A percentile compares a stretch with the other conserved stretches of the same genome.
Conservation (phyloP, 1,284 basidiomycete species). For the Phellopilus nigrolimitatus region DNA sequence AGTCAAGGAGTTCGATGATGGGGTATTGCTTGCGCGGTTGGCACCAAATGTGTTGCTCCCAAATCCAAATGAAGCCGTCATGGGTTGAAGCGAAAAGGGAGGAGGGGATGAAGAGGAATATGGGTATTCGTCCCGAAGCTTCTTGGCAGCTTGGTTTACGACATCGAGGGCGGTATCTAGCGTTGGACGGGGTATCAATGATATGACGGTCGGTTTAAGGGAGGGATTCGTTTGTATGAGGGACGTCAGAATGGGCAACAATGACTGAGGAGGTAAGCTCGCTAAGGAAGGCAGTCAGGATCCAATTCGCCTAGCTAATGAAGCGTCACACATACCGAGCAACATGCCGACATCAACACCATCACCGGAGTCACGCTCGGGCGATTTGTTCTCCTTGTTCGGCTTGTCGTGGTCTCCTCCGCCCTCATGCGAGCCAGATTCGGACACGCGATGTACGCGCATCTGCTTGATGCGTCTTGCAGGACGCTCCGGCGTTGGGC, state of each 20-base stretch:
- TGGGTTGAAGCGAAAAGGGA: slow-evolving; percentile 26
- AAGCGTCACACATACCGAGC: slow-evolving; percentile 48
- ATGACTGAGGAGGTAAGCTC: slow-evolving; percentile 65
- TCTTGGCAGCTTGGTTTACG: slow-evolving; percentile 61
- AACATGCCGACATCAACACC: slow-evolving; percentile 76
- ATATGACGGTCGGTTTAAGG: slow-evolving; percentile 61
- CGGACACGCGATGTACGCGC: slow-evolving; percentile 47
- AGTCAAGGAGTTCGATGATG: slow-evolving; percentile 25
- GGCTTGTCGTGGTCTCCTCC: slow-evolving; percentile 28
- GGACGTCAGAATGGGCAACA: slow-evolving; percentile 65
- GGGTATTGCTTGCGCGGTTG: slow-evolving; percentile 23
- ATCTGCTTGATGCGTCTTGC: slow-evolving; percentile 59
- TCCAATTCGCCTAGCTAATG: slow-evolving; percentile 12
- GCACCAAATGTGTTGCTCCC: slow-evolving; percentile 21
- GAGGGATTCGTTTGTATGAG: slow-evolving; percentile 60
- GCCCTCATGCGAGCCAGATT: slow-evolving; percentile 28
- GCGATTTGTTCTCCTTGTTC: slow-evolving; percentile 43
- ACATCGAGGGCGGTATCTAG: slow-evolving; percentile 66
- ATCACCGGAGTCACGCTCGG: slow-evolving; percentile 37
- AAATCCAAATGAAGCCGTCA: slow-evolving; percentile 21
- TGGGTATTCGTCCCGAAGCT: slow-evolving; percentile 73
- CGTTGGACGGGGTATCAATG: slow-evolving; percentile 74
- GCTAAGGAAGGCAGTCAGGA: slow-evolving; percentile 37
- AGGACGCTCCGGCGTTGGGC: slow-evolving; percentile 73
- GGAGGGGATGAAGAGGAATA: slow-evolving; percentile 48